Percentiles rank a stretch among this genome's conserved stretches.
These are phyloP conservation scores for Suillus bovinus DNA, from an alignment of 768 basidiomycete species.

Conservation along the genomic window DNA sequence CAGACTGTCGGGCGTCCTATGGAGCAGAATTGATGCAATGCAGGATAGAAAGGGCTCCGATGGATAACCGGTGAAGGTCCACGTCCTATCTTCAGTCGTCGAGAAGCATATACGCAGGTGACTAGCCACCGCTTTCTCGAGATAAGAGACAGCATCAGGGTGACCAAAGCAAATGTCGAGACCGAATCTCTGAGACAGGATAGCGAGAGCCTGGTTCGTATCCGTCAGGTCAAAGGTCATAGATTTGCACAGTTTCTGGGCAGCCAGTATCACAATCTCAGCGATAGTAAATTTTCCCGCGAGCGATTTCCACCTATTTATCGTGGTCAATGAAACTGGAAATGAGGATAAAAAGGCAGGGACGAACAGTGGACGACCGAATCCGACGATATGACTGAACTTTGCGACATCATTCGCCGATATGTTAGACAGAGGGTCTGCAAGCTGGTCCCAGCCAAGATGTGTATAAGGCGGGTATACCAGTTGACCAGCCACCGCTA, in stretches of 20 bases:
- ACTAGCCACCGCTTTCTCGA: constrained; percentile 14
- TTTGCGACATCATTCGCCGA: constrained; percentile 1
- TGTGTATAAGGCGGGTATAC: constrained; percentile 2
- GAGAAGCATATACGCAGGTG: constrained; percentile 14
- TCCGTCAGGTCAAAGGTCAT: not conserved
- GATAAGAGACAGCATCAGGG: not conserved
- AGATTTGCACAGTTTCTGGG: not conserved
- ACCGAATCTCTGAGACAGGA: constrained; percentile 15
- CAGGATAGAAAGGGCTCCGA: constrained; percentile 20
- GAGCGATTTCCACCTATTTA: not conserved
- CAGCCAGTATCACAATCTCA: not conserved
- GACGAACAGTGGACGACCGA: not conserved
- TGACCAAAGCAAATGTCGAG: constrained; percentile 8
- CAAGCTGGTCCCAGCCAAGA: constrained; percentile 14
- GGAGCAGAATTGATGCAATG: not conserved
- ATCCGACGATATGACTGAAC: not conserved
- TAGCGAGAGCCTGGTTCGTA: constrained; percentile 3
- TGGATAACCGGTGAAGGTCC: constrained; percentile 18
- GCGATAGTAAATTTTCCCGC: not conserved
- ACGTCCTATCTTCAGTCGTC: constrained; percentile 11
- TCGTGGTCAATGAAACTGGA: not conserved
- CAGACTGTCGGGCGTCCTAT: not conserved
- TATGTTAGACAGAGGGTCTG: not conserved
- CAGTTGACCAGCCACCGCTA: not conserved
- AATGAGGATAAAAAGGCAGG: not conserved